Evolutionary conservation across 768 basidiomycete species (phyloP), one percentile per base, ranked within the genome.

Genomic region (Naganishia randhawae): DNA sequence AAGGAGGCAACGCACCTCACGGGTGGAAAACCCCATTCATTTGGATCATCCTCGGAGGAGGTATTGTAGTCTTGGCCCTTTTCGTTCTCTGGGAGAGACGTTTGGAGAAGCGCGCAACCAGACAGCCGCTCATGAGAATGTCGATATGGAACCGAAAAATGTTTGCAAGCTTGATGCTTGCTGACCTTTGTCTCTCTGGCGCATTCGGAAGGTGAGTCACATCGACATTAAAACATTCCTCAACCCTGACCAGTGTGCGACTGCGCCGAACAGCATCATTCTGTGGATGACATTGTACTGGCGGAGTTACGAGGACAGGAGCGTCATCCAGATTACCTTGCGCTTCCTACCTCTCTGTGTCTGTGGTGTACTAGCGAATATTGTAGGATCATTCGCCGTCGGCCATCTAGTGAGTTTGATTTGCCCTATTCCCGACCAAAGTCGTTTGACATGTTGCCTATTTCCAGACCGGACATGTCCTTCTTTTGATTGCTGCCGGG

Each of bases 101-200:
- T 2, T 33, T 52, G 51, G 51, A 52, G 32, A 52, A 52, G 32
- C 51, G 51, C 11, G 51, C 25, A 29, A 32, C 32, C 29, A 52
- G 31, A 19, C 51, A 3, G 29, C 51, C 51, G 51, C 51, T 52
- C 29, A 52, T 52, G 51, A 52, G 32, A 33, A 52, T 52, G 51
- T 52, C 51, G 51, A 52, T 52, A 14, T 52, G 51, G 51, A 52
- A 52, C 13, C 6, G 16, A 32, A 29, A 29, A 19, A 52, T 52
- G 51, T 52, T 52, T 52, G 51, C 51, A 32, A 52, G 51, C 51
- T 25, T 52, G 51, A 52, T 52, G 51, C 51, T 52, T 19, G 51
- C 32, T 31, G 51, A 52, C 16, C 51, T 52, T 14, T 52, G 51
- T 19, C 29, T 52, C 7, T 29, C 51, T 52, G 51, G 51, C 51